phyloP scores from a whole-genome alignment of 2,329 filamentous ascomycete species.

The Fusarium armeniacum region DNA sequence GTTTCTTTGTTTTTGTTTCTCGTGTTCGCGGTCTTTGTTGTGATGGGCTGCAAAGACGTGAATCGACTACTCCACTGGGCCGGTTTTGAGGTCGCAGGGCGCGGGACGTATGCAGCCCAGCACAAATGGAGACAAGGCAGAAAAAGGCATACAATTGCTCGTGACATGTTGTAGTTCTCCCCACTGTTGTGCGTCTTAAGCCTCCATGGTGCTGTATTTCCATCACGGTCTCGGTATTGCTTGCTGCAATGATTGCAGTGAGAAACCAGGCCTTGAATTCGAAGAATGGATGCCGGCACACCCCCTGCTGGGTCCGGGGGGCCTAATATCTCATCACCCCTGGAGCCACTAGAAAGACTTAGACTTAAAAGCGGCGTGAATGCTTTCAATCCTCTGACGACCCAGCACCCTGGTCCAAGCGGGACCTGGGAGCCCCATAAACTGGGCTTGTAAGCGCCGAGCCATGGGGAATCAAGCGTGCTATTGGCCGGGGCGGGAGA shows the following conservation, averaged over 20 bases:
- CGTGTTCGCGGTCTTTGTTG: slow-evolving; percentile 21
- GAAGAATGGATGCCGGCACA: slow-evolving; percentile 32
- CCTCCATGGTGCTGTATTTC: not conserved
- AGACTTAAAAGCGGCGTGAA: slow-evolving; percentile 46
- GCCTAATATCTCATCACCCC: slow-evolving; percentile 14
- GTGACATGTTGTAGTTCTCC: slow-evolving; percentile 14
- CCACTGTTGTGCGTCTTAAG: slow-evolving; percentile 3
- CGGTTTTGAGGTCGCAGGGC: slow-evolving; percentile 45
- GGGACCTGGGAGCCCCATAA: slow-evolving; percentile 26
- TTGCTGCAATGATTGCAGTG: slow-evolving; percentile 11
- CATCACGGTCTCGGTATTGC: slow-evolving; percentile 1
- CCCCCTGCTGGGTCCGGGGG: slow-evolving; percentile 13
- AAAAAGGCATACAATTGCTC: slow-evolving; percentile 10
- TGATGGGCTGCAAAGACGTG: slow-evolving; percentile 34
- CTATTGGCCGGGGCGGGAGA: slow-evolving; percentile 50
- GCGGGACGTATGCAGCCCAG: slow-evolving; percentile 34
- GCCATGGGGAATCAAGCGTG: slow-evolving; percentile 32
- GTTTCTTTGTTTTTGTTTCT: slow-evolving; percentile 17
- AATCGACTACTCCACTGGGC: slow-evolving; percentile 42
- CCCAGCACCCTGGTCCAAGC: slow-evolving; percentile 50
- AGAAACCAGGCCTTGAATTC: slow-evolving; percentile 7
- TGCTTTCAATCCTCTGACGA: slow-evolving; percentile 34
- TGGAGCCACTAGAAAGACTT: slow-evolving; percentile 28
- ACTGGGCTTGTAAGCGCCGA: slow-evolving; percentile 54
- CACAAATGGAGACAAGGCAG: slow-evolving; percentile 25